These are phyloP conservation scores for Chalaropsis ovoidea DNA, from an alignment of 2,329 filamentous ascomycete genomes.

Conservation along the genomic window DNA sequence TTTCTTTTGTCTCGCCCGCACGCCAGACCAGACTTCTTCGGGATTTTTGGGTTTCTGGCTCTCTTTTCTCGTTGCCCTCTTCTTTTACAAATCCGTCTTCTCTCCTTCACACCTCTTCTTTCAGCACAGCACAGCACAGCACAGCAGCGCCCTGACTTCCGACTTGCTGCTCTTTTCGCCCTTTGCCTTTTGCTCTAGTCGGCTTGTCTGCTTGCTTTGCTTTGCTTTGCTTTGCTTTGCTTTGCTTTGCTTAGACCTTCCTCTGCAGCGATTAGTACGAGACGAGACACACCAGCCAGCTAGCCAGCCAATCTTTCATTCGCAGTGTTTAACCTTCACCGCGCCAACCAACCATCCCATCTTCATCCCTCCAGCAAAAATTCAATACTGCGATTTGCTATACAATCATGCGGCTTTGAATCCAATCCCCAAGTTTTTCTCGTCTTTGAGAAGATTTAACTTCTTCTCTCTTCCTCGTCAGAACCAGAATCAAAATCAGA, in stretches of 20 bases:
- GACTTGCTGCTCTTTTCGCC: neutral
- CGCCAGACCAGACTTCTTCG: neutral
- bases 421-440: slow-evolving; percentile 18
- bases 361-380: neutral
- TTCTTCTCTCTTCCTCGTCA: slow-evolving; percentile 14
- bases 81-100: neutral
- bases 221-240: neutral
- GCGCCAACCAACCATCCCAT: slow-evolving; percentile 1
- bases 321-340: slow-evolving; percentile 1
- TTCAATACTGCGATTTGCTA: slow-evolving; percentile 4
- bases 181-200: neutral
- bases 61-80: neutral
- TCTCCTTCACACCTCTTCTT: neutral
- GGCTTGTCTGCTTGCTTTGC: neutral
- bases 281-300: neutral
- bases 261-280: neutral
- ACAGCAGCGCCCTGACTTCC: neutral
- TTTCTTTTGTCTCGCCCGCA: slow-evolving; percentile 26
- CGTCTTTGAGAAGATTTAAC: slow-evolving; percentile 21
- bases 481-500: neutral
- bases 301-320: neutral
- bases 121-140: too few relatives aligned
- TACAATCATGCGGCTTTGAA: slow-evolving; percentile 22
- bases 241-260: neutral
- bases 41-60: neutral